Conservation (phyloP, 345 rosid genomes). For the Boechera divaricarpa region DNA sequence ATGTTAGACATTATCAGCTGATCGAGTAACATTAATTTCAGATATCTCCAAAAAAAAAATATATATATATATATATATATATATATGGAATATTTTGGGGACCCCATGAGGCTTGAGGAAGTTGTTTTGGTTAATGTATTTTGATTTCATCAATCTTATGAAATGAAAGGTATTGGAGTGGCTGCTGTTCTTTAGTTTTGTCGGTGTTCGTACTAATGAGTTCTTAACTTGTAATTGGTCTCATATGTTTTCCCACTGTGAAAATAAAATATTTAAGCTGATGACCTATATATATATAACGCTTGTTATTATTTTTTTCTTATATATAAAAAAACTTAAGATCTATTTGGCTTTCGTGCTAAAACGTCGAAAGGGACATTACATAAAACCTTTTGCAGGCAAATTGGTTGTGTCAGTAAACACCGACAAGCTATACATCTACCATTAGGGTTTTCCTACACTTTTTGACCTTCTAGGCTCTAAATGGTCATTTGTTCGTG, state of each 20-base stretch:
- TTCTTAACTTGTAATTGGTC: background rate
- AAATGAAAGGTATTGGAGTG: background rate
- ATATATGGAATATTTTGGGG: conserved; percentile 17
- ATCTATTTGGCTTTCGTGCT: conserved; percentile 11
- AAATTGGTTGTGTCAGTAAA: conserved; percentile 24
- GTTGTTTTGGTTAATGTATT: conserved; percentile 2
- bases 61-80: background rate
- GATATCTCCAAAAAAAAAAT: background rate
- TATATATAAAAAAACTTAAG: background rate
- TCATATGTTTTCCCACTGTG: background rate
- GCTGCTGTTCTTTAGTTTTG: background rate
- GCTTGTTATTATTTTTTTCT: background rate
- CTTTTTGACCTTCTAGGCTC: background rate
- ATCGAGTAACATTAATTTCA: conserved; percentile 2
- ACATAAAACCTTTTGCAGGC: conserved; percentile 20
- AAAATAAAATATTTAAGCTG: background rate
- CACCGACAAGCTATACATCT: background rate
- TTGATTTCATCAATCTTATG: conserved; percentile 21
- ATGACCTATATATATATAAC: background rate
- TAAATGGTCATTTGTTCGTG: background rate
- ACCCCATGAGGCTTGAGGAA: conserved; percentile 12
- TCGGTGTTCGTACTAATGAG: background rate
- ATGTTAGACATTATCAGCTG: background rate
- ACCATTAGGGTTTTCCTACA: background rate
- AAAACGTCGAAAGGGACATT: conserved; percentile 14